Conservation (phyloP, 805 yeast genomes). For the Kazachstania viticola region DNA sequence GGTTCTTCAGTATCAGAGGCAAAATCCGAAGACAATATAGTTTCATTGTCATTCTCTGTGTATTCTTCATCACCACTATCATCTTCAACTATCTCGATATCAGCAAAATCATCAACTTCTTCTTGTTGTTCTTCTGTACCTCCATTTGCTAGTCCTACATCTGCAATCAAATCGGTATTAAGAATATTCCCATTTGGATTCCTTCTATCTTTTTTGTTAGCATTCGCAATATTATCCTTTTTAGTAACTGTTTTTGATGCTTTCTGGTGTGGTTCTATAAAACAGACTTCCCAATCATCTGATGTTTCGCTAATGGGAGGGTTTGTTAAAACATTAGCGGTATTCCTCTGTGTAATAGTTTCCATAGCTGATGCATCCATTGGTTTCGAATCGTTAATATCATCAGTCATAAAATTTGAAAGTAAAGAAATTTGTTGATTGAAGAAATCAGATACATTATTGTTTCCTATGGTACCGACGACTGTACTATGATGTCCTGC, state of each 20-base stretch:
- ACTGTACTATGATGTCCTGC: too few species aligned
- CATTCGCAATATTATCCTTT: neutral
- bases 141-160: too few species aligned
- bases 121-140: neutral
- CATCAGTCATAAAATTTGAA: conserved; percentile 54
- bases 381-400: conserved; percentile 49
- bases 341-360: conserved; percentile 19
- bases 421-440: conserved; percentile 42
- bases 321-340: conserved; percentile 16
- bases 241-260: neutral
- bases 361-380: conserved; percentile 46
- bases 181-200: too few species aligned
- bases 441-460: conserved; percentile 21
- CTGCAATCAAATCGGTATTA: too few species aligned
- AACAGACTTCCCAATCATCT: neutral
- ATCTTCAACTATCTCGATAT: neutral
- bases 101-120: neutral
- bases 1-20: neutral
- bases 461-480: neutral
- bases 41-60: conserved; percentile 9
- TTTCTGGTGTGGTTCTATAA: neutral
- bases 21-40: neutral
- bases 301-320: too few species aligned
- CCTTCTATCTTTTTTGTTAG: too few species aligned
- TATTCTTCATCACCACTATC: conserved; percentile 11